A percentile compares a stretch with the other conserved stretches of the same genome.
Evolutionary conservation across 2,329 filamentous ascomycete species (phyloP).

Genomic region (Arthrobotrys conoides): DNA sequence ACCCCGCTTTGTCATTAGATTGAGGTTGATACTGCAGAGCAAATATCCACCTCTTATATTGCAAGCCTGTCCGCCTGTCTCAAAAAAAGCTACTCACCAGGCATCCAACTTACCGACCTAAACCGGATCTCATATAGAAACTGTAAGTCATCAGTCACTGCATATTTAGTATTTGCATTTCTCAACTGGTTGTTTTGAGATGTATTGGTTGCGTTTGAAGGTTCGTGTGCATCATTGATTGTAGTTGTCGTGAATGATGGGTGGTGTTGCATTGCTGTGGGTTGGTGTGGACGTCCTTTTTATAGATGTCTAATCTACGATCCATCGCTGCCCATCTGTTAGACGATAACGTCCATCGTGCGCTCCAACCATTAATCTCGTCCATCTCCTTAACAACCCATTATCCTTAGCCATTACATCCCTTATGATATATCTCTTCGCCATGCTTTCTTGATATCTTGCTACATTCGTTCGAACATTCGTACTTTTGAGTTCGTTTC

Average conservation of each 20-base stretch:
- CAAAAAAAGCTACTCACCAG: conserved; percentile 20
- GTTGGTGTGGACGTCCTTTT: conserved; percentile 15
- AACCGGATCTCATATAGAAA: conserved; percentile 20
- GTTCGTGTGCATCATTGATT: not conserved
- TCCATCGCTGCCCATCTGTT: not conserved
- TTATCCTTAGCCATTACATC: not conserved
- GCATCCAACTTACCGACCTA: conserved; percentile 13
- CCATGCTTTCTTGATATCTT: conserved; percentile 5
- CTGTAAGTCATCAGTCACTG: conserved; percentile 9
- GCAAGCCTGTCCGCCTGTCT: conserved; percentile 30
- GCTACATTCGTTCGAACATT: conserved; percentile 14
- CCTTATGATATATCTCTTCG: not conserved
- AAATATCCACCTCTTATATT: conserved; percentile 52
- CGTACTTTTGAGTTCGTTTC: conserved; percentile 19
- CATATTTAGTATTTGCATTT: not conserved
- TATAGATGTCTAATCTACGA: conserved; percentile 17
- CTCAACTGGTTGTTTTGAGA: not conserved
- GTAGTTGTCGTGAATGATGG: not conserved
- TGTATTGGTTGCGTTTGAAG: not conserved
- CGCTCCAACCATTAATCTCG: not conserved
- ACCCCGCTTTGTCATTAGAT: conserved; percentile 6
- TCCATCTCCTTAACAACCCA: conserved; percentile 18
- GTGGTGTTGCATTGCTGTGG: not conserved
- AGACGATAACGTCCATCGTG: not conserved
- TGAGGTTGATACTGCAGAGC: conserved; percentile 40